phyloP scores from a whole-genome alignment of 148 eudicot genomes.

The Fagopyrum homotropicum region DNA sequence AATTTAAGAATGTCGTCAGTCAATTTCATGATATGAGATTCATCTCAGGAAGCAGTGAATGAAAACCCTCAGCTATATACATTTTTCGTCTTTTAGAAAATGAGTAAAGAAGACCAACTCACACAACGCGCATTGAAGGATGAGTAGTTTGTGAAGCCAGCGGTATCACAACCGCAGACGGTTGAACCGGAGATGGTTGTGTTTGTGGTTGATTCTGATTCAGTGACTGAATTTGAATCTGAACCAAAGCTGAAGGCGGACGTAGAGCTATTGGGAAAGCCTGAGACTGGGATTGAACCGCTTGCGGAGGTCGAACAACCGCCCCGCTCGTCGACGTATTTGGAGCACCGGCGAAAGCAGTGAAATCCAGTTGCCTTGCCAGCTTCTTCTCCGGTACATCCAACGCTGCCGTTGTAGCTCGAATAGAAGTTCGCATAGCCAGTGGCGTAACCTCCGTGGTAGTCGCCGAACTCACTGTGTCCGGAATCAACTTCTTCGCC shows the following conservation, averaged over 20 bases:
- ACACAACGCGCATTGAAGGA: conserved; percentile 43
- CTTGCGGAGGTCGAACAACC: conserved; percentile 24
- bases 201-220: conserved; percentile 15
- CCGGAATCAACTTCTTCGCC: conserved; percentile 20
- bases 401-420: conserved; percentile 16
- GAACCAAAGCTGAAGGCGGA: conserved; percentile 16
- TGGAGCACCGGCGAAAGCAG: conserved; percentile 19
- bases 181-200: conserved; percentile 14
- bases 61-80: conserved; percentile 1
- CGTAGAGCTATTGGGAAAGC: conserved; percentile 14
- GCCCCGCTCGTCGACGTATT: conserved; percentile 12
- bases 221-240: conserved; percentile 17
- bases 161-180: conserved; percentile 21
- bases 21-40: neutral
- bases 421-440: conserved; percentile 1
- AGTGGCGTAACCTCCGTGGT: neutral
- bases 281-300: conserved; percentile 18
- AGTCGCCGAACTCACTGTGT: neutral
- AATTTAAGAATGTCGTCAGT: neutral
- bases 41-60: neutral
- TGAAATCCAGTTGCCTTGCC: conserved; percentile 73
- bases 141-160: conserved; percentile 31
- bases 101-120: conserved; percentile 17
- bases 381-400: conserved; percentile 57
- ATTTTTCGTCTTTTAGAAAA: neutral